These are phyloP conservation scores for Calycina marina DNA, from an alignment of 2,329 filamentous ascomycete species.

Conservation along the genomic window DNA sequence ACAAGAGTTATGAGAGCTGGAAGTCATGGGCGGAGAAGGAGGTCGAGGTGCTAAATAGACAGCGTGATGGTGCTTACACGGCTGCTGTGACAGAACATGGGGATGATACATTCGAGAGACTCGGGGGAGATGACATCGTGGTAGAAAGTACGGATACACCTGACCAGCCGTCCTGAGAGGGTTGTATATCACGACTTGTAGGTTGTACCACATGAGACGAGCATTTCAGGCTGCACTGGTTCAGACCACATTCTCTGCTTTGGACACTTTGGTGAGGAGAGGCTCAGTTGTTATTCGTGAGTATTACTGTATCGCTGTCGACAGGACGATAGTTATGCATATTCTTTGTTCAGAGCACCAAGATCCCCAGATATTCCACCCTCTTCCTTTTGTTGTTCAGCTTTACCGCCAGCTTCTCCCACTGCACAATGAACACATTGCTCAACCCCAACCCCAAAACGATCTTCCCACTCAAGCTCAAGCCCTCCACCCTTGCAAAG, in stretches of 20 bases:
- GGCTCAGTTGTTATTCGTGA: no score
- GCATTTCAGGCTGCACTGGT: no score
- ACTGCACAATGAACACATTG: constrained; percentile 74
- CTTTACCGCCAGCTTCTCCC: constrained; percentile 32
- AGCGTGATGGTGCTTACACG: constrained; percentile 29
- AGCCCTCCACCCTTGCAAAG: constrained; percentile 68
- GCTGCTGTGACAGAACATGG: constrained; percentile 27
- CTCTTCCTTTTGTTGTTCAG: constrained; percentile 14
- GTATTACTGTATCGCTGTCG: no score
- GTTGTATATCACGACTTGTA: no score
- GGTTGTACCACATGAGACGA: no score
- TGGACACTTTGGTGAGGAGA: no score
- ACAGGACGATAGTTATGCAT: no score
- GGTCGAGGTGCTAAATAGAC: constrained; percentile 28
- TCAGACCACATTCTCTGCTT: no score
- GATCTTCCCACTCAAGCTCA: constrained; percentile 76
- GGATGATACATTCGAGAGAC: constrained; percentile 10
- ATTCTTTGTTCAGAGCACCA: no score
- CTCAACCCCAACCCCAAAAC: constrained; percentile 49
- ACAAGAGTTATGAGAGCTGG: constrained; percentile 70
- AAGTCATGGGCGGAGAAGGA: constrained; percentile 56
- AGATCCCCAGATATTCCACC: constrained; percentile 21
- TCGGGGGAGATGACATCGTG: no score
- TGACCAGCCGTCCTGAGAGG: no score
- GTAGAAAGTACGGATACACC: constrained; percentile 2